Conservation (phyloP, 2,329 filamentous ascomycete genomes). For the Phaeosphaeria sp. region DNA sequence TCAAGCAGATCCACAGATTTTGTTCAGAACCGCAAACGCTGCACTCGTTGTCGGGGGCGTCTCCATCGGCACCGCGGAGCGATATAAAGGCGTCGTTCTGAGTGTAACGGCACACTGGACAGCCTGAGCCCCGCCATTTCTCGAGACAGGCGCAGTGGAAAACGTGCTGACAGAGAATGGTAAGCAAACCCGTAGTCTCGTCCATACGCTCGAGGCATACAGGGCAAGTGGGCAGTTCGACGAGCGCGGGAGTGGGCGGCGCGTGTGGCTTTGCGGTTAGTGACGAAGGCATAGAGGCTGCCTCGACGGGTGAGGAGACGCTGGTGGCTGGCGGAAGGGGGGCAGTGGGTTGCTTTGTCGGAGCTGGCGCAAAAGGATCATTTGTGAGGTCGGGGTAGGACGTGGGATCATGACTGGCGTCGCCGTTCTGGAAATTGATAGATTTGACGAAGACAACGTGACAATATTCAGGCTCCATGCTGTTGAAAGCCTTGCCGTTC, state of each 20-base stretch:
- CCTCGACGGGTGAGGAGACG: constrained; percentile 43
- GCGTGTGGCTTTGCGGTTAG: constrained; percentile 68
- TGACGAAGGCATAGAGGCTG: constrained; percentile 48
- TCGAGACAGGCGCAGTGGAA: constrained; percentile 97
- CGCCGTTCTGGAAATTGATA: constrained; percentile 79
- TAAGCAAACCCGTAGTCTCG: constrained; percentile 91
- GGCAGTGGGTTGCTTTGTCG: constrained; percentile 42
- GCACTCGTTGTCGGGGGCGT: constrained; percentile 72
- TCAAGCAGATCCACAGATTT: constrained; percentile 94
- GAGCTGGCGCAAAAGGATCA: constrained; percentile 69
- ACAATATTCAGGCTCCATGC: constrained; percentile 92
- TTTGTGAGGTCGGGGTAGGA: constrained; percentile 68
- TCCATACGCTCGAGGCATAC: constrained; percentile 99
- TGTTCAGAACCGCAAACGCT: constrained; percentile 78
- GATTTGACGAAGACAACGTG: constrained; percentile 94
- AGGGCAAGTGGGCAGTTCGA: constrained; percentile 93
- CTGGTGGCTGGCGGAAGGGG: constrained; percentile 37
- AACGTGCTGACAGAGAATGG: constrained; percentile 95
- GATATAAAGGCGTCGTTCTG: constrained; percentile 60
- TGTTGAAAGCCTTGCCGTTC: constrained; percentile 92
- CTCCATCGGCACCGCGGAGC: constrained; percentile 39
- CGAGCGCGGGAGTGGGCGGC: constrained; percentile 79
- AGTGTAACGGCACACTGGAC: constrained; percentile 92
- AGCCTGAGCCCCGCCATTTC: constrained; percentile 94
- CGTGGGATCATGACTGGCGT: constrained; percentile 49